These are phyloP conservation scores for Ampelocalamus luodianensis DNA, from an alignment of 176 grass and related monocot species.

Conservation along the genomic window DNA sequence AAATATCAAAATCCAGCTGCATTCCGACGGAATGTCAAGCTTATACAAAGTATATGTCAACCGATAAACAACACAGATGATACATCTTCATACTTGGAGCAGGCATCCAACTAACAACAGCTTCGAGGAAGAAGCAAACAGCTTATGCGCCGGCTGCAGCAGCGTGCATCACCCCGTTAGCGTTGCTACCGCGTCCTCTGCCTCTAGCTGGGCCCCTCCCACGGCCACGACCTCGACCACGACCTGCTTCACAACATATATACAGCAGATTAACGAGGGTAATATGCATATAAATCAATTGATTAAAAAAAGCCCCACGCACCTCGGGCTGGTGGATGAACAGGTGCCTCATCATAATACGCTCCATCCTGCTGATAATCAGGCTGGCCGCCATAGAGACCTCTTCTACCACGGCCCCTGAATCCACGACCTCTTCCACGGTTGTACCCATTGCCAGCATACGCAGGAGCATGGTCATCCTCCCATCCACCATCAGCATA, in stretches of 20 bases:
- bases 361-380: slow-evolving; percentile 83
- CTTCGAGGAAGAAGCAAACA: neutral
- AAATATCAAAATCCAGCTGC: slow-evolving; percentile 62
- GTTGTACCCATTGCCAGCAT: slow-evolving; percentile 56
- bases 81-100: slow-evolving; percentile 77
- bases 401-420: slow-evolving; percentile 63
- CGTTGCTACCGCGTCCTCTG: slow-evolving; percentile 54
- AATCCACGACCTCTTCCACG: slow-evolving; percentile 68
- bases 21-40: slow-evolving; percentile 64
- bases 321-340: slow-evolving; percentile 64
- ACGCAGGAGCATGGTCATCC: slow-evolving; percentile 53
- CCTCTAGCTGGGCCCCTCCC: slow-evolving; percentile 65
- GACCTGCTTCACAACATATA: slow-evolving; percentile 38
- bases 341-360: slow-evolving; percentile 68
- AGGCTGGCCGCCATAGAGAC: slow-evolving; percentile 51
- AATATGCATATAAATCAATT: neutral
- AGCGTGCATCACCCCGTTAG: slow-evolving; percentile 37
- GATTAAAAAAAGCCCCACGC: neutral
- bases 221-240: slow-evolving; percentile 56
- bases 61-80: slow-evolving; percentile 62
- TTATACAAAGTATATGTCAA: slow-evolving; percentile 81
- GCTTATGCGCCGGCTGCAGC: slow-evolving; percentile 40
- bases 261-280: neutral
- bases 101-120: slow-evolving; percentile 69
- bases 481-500: slow-evolving; percentile 63